Conservation (phyloP, 768 basidiomycete species). For the Clitopilus passeckerianus region DNA sequence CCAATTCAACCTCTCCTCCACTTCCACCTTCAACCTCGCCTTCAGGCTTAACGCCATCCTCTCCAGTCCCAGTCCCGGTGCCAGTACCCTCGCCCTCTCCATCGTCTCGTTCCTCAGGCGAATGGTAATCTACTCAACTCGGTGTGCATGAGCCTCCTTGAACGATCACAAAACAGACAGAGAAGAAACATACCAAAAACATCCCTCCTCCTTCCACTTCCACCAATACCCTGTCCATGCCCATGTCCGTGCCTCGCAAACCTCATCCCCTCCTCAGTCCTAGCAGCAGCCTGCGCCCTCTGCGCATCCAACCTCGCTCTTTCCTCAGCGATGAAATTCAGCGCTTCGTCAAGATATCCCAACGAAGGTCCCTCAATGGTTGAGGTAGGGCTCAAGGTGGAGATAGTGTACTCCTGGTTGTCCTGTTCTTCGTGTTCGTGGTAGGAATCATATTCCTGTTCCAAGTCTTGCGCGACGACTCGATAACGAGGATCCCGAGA, state of each 20-base stretch:
- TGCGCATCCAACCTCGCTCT: conserved; percentile 42
- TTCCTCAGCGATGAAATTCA: conserved; percentile 74
- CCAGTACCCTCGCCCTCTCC: background rate
- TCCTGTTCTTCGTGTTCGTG: background rate
- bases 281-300: background rate
- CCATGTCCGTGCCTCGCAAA: background rate
- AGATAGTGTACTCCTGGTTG: background rate
- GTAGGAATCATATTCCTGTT: background rate
- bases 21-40: background rate
- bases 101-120: conserved; percentile 5
- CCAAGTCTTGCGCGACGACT: too few relatives aligned
- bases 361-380: conserved; percentile 50
- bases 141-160: conserved; percentile 14
- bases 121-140: conserved; percentile 1
- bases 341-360: conserved; percentile 66
- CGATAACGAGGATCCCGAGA: too few relatives aligned
- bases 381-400: background rate
- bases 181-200: conserved; percentile 14
- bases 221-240: background rate
- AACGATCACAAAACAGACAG: conserved; percentile 4
- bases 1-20: background rate
- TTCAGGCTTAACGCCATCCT: conserved; percentile 3
- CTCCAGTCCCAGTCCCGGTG: background rate
- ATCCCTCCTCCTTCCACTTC: conserved; percentile 9
- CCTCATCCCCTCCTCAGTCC: background rate